A percentile compares a stretch with the other conserved stretches of the same genome.
Evolutionary conservation across 2,329 filamentous ascomycete genomes (phyloP).

Genomic region (Seiridium unicorne): DNA sequence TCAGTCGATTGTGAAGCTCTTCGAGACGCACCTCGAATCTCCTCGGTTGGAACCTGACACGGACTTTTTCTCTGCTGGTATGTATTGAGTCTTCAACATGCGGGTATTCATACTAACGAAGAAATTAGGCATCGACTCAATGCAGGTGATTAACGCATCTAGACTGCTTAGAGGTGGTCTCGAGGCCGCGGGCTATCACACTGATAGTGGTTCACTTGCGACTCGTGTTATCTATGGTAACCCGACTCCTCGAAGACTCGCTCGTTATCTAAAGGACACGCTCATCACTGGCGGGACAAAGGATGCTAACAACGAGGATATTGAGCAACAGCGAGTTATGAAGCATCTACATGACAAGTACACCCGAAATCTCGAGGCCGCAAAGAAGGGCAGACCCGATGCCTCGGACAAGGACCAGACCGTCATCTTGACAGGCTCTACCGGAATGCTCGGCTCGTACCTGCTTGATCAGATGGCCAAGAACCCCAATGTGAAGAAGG

Average conservation of each 20-base stretch:
- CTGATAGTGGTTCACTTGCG: constrained; percentile 32
- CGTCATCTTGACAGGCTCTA: constrained; percentile 46
- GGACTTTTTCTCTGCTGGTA: constrained; percentile 34
- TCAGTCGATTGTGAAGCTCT: constrained; percentile 28
- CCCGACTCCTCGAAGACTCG: constrained; percentile 32
- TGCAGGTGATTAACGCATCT: constrained; percentile 38
- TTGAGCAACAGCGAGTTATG: constrained; percentile 9
- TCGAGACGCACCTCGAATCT: constrained; percentile 23
- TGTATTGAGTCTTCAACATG: not conserved
- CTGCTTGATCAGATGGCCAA: constrained; percentile 37
- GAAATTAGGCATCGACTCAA: constrained; percentile 30
- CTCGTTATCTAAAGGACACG: constrained; percentile 25
- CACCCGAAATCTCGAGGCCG: constrained; percentile 21
- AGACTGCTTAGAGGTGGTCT: constrained; percentile 34
- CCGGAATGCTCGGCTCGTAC: constrained; percentile 48
- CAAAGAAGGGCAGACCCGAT: constrained; percentile 17
- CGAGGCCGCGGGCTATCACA: constrained; percentile 26
- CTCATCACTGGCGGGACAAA: not conserved
- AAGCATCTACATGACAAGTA: constrained; percentile 21
- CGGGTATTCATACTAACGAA: not conserved
- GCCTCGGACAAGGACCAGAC: constrained; percentile 18
- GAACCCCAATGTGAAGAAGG: constrained; percentile 33
- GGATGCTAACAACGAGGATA: not conserved
- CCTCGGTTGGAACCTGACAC: constrained; percentile 28
- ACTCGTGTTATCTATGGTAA: constrained; percentile 39